These are phyloP conservation scores for Neopestalotiopsis rosae DNA, from an alignment of 2,329 filamentous ascomycete species.

Conservation along the genomic window DNA sequence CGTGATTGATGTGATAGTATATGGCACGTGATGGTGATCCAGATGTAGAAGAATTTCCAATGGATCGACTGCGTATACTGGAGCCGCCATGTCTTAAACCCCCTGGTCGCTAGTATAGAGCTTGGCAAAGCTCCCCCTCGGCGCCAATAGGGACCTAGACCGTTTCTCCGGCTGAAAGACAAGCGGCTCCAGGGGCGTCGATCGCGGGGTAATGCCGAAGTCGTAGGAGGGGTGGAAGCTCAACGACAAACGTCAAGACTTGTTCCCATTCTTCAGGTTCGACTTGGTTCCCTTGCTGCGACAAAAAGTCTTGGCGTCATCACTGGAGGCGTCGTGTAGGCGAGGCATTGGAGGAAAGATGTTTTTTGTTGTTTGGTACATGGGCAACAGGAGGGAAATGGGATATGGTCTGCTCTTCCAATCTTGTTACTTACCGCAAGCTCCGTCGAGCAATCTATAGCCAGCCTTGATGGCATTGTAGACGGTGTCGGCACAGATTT, in stretches of 20 bases:
- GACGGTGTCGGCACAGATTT: conserved; percentile 74
- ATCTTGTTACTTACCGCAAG: conserved; percentile 54
- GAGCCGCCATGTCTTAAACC: background rate
- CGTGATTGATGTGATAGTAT: too few relatives aligned
- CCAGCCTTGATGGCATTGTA: conserved; percentile 75
- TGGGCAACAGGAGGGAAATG: background rate
- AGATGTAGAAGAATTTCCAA: background rate
- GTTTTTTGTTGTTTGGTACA: background rate
- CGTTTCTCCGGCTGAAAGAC: conserved; percentile 2
- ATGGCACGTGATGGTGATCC: background rate
- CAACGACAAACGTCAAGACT: background rate
- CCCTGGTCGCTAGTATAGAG: background rate
- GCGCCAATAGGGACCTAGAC: conserved; percentile 5
- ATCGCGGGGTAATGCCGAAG: conserved; percentile 15
- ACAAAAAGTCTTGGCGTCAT: background rate
- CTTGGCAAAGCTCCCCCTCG: background rate
- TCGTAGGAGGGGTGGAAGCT: background rate
- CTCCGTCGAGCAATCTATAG: conserved; percentile 66
- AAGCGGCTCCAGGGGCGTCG: background rate
- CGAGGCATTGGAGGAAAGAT: background rate
- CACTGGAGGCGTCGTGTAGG: background rate
- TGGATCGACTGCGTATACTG: background rate
- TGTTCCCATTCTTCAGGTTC: background rate
- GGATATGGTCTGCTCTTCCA: background rate
- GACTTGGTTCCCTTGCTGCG: too few relatives aligned